Evolutionary conservation across 352 stramenopile genomes (phyloP).

Genomic region (Thalassiosira exigua): DNA sequence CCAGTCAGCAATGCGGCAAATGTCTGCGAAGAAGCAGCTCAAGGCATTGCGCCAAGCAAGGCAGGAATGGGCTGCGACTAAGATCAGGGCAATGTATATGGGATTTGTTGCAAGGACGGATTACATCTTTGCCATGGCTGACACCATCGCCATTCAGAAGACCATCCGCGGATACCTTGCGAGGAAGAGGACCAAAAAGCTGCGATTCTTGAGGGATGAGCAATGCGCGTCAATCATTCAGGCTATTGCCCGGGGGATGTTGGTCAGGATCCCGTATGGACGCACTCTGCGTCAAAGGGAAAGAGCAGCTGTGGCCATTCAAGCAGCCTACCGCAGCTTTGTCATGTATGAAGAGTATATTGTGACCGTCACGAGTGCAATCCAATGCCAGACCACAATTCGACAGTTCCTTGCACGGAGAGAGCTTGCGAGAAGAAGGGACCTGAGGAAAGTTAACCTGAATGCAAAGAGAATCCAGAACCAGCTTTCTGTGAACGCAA

Average conservation of each 20-base stretch:
- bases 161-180: conserved; percentile 14
- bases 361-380: neutral
- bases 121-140: neutral
- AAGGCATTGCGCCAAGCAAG: too few species aligned
- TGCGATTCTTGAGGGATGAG: neutral
- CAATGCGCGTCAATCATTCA: conserved; percentile 10
- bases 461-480: conserved; percentile 13
- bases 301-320: conserved; percentile 4
- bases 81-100: conserved; percentile 2
- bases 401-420: conserved; percentile 19
- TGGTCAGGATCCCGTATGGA: neutral
- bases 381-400: conserved; percentile 17
- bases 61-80: too few species aligned
- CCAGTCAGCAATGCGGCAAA: neutral
- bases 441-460: neutral
- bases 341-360: neutral
- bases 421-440: conserved; percentile 19
- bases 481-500: neutral
- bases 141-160: conserved; percentile 5
- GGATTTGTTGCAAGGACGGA: conserved; percentile 4
- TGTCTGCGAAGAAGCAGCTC: neutral
- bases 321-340: conserved; percentile 7
- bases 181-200: conserved; percentile 3
- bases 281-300: too few species aligned
- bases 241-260: neutral